These are phyloP conservation scores for Carex parvula DNA, from an alignment of 176 grass and related monocot genomes.

Conservation along the genomic window DNA sequence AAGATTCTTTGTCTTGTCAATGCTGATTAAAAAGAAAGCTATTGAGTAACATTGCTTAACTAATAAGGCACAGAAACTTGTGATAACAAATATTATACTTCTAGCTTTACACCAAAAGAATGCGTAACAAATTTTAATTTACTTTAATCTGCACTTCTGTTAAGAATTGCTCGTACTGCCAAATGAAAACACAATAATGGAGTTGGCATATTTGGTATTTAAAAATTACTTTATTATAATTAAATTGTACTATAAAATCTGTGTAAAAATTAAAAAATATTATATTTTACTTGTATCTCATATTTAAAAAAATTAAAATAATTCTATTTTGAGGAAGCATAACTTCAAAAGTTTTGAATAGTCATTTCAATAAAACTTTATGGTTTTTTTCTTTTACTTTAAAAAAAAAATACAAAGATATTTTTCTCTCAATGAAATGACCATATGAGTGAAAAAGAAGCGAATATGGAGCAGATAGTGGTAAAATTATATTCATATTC, in stretches of 20 bases:
- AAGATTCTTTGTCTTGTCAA: not conserved
- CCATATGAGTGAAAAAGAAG: not conserved
- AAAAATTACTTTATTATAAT: not conserved
- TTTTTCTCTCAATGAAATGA: not conserved
- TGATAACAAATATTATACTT: too few species aligned
- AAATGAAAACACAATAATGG: not conserved
- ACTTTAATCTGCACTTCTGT: too few species aligned
- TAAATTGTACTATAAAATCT: not conserved
- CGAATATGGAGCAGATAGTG: too few species aligned
- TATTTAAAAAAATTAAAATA: too few species aligned
- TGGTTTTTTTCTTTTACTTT: not conserved
- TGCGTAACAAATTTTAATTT: too few species aligned
- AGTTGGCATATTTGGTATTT: not conserved
- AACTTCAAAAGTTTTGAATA: not conserved
- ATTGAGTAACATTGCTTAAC: not conserved
- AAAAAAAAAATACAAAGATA: not conserved
- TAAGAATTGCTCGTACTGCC: too few species aligned
- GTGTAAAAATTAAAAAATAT: not conserved
- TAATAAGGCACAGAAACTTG: not conserved
- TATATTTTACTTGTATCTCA: too few species aligned
- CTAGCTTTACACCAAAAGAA: too few species aligned
- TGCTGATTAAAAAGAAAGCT: not conserved
- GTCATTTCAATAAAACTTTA: not conserved
- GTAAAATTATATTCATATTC: too few species aligned
- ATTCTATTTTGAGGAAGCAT: not conserved